A percentile compares a stretch with the other conserved stretches of the same genome.
Evolutionary conservation across 257 asterid species (phyloP).

Genomic region (Scutellaria galericulata): DNA sequence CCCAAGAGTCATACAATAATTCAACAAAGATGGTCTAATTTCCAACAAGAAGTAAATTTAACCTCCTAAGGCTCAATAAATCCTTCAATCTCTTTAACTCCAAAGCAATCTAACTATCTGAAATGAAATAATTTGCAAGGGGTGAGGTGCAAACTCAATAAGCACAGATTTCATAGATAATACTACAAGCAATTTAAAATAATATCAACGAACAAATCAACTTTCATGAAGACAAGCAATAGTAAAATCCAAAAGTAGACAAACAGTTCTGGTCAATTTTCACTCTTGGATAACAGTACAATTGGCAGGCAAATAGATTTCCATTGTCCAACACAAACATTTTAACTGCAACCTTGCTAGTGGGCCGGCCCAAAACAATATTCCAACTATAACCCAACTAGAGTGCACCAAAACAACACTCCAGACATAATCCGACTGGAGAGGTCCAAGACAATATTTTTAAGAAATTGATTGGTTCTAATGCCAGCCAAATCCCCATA

Average conservation of each 20-base stretch:
- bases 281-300: background rate
- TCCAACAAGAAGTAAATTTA: background rate
- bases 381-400: background rate
- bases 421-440: background rate
- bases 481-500: background rate
- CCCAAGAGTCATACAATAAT: conserved; percentile 11
- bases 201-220: background rate
- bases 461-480: background rate
- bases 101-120: conserved; percentile 28
- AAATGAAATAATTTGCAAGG: conserved; percentile 20
- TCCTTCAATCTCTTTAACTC: conserved; percentile 26
- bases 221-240: background rate
- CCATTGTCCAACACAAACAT: background rate
- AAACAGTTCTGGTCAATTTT: background rate
- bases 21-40: conserved; percentile 7
- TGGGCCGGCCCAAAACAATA: background rate
- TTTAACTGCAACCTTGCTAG: background rate
- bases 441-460: too few relatives aligned
- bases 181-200: background rate
- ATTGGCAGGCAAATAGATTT: background rate
- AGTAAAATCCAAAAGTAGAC: background rate
- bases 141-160: conserved; percentile 19
- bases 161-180: background rate
- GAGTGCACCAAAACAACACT: background rate
- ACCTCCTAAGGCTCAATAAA: conserved; percentile 21